Conservation (phyloP, 768 basidiomycete species). For the Postia placenta region DNA sequence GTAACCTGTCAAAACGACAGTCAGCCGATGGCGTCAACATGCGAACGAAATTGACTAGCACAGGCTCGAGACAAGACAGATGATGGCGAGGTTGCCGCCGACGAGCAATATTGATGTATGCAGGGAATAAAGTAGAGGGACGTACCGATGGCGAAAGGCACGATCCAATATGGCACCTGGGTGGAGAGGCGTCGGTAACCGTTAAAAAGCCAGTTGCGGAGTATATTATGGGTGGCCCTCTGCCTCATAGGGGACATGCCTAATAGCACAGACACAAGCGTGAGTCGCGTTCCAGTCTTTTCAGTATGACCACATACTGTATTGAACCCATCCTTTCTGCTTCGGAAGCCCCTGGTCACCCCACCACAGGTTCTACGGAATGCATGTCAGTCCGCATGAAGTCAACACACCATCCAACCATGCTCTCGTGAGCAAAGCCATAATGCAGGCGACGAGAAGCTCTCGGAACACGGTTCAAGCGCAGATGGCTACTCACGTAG, state of each 20-base stretch:
- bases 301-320: constrained; percentile 43
- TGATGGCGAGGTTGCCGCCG: neutral
- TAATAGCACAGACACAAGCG: constrained; percentile 23
- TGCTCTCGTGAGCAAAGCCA: too few relatives aligned
- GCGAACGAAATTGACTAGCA: too few relatives aligned
- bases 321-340: constrained; percentile 72
- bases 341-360: constrained; percentile 64
- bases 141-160: constrained; percentile 77
- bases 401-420: too few relatives aligned
- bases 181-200: constrained; percentile 72
- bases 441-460: too few relatives aligned
- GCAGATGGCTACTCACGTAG: constrained; percentile 73
- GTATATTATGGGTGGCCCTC: constrained; percentile 62
- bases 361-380: constrained; percentile 83
- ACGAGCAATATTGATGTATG: neutral
- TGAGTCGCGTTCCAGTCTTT: neutral
- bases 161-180: constrained; percentile 71
- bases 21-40: neutral
- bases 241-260: constrained; percentile 82
- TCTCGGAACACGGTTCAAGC: too few relatives aligned
- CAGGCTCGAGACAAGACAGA: too few relatives aligned
- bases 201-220: constrained; percentile 79
- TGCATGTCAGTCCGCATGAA: neutral
- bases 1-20: constrained; percentile 48
- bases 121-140: constrained; percentile 12